These are phyloP conservation scores for Russula olivacea DNA, from an alignment of 768 basidiomycete genomes.

Conservation along the genomic window DNA sequence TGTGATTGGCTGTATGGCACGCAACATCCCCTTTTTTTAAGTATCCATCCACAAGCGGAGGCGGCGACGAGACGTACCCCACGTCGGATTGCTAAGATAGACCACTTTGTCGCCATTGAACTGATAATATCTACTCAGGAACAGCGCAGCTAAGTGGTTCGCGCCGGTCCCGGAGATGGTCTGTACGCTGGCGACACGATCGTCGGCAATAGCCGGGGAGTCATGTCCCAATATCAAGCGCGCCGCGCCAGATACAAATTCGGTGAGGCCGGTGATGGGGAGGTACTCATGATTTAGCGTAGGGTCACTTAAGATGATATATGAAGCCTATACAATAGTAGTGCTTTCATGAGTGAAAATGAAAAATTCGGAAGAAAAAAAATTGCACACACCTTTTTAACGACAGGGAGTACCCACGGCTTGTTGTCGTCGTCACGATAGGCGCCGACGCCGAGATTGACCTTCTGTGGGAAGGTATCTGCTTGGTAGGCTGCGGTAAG, in stretches of 20 bases:
- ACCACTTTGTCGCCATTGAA: constrained; percentile 62
- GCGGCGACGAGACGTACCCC: constrained; percentile 54
- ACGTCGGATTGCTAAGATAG: constrained; percentile 89
- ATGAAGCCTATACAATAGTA: constrained; percentile 52
- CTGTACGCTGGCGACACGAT: constrained; percentile 74
- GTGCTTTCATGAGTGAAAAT: neutral
- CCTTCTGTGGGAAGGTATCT: constrained; percentile 67
- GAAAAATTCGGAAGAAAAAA: neutral
- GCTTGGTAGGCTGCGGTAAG: constrained; percentile 85
- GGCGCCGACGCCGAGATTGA: constrained; percentile 91
- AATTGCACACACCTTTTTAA: constrained; percentile 70
- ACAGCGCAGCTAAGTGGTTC: constrained; percentile 86
- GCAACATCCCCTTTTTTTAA: neutral
- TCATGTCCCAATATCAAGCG: constrained; percentile 73
- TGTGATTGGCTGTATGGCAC: constrained; percentile 68
- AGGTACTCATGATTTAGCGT: constrained; percentile 88
- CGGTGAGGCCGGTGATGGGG: constrained; percentile 81
- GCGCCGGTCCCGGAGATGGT: constrained; percentile 96
- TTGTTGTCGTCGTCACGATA: constrained; percentile 85
- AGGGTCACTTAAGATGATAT: constrained; percentile 60
- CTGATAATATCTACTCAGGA: constrained; percentile 77
- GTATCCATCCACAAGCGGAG: neutral
- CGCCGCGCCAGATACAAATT: constrained; percentile 77
- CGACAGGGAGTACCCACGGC: constrained; percentile 89
- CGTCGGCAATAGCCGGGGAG: constrained; percentile 63